Percentiles rank a stretch among this genome's conserved stretches.
Conservation (phyloP, 306 rosid genomes). For the Geum urbanum region DNA sequence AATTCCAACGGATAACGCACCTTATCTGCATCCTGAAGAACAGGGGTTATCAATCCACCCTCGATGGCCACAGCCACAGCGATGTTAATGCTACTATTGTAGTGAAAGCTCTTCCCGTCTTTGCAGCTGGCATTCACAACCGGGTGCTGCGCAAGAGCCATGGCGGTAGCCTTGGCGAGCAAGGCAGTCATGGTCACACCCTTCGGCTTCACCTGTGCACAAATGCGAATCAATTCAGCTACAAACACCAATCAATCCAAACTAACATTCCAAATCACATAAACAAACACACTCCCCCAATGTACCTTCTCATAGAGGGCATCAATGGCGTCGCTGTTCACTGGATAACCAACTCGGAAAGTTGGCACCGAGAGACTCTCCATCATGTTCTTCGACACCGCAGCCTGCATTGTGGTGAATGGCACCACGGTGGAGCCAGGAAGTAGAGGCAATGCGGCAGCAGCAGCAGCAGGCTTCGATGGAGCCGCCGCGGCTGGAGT, state of each 20-base stretch:
- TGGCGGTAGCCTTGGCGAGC: constrained; percentile 76
- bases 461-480: constrained; percentile 28
- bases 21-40: constrained; percentile 92
- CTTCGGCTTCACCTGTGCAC: constrained; percentile 68
- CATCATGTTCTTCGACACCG: constrained; percentile 83
- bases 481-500: constrained; percentile 29
- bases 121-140: constrained; percentile 75
- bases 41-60: constrained; percentile 85
- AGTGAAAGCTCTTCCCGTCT: constrained; percentile 70
- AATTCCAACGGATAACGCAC: constrained; percentile 24
- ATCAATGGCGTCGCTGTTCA: constrained; percentile 66
- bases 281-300: constrained; percentile 1
- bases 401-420: constrained; percentile 87
- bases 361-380: constrained; percentile 85
- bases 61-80: constrained; percentile 85
- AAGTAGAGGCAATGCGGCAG: constrained; percentile 38
- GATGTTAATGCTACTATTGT: constrained; percentile 59
- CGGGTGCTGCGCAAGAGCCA: constrained; percentile 82
- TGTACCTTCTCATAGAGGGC: constrained; percentile 63
- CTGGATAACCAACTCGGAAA: constrained; percentile 74
- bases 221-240: constrained; percentile 17
- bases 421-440: constrained; percentile 80
- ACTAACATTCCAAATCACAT: too few relatives aligned
- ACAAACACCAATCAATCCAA: background rate
- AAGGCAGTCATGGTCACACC: constrained; percentile 94